phyloP scores from a whole-genome alignment of 805 yeast genomes.

The Spathaspora gorwiae region DNA sequence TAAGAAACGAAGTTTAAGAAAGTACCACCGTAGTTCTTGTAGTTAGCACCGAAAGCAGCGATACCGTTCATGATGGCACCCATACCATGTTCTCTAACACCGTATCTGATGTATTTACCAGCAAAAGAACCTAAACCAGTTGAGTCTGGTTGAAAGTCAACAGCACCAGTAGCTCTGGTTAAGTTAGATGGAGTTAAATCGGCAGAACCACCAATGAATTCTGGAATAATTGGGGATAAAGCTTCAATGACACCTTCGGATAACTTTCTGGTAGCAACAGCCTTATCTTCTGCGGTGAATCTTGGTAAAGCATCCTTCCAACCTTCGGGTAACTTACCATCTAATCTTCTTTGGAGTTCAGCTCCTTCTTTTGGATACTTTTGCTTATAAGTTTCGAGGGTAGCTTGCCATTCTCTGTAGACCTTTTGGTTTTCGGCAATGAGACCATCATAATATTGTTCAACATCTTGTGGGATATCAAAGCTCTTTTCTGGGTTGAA shows the following conservation, averaged over 20 bases:
- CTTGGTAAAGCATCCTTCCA: conserved; percentile 79
- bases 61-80: conserved; percentile 98
- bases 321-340: conserved; percentile 71
- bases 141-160: conserved; percentile 87
- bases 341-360: conserved; percentile 75
- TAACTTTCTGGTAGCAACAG: conserved; percentile 92
- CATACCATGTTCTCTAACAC: conserved; percentile 99
- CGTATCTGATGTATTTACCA: conserved; percentile 94
- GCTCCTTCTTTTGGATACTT: conserved; percentile 76
- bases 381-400: conserved; percentile 55
- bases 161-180: conserved; percentile 79
- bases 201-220: conserved; percentile 95
- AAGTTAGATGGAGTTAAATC: conserved; percentile 96
- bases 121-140: conserved; percentile 77
- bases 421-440: conserved; percentile 59
- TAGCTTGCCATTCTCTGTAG: conserved; percentile 71
- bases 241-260: conserved; percentile 73
- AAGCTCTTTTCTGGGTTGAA: conserved; percentile 83
- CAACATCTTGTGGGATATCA: conserved; percentile 77
- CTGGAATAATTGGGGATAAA: conserved; percentile 68
- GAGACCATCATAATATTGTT: conserved; percentile 58
- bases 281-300: conserved; percentile 71
- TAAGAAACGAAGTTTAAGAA: conserved; percentile 88
- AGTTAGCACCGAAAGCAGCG: conserved; percentile 82
- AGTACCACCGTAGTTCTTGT: conserved; percentile 92